Conservation (phyloP, 1,139 yeast genomes). For the Blastobotrys buckinghamii region DNA sequence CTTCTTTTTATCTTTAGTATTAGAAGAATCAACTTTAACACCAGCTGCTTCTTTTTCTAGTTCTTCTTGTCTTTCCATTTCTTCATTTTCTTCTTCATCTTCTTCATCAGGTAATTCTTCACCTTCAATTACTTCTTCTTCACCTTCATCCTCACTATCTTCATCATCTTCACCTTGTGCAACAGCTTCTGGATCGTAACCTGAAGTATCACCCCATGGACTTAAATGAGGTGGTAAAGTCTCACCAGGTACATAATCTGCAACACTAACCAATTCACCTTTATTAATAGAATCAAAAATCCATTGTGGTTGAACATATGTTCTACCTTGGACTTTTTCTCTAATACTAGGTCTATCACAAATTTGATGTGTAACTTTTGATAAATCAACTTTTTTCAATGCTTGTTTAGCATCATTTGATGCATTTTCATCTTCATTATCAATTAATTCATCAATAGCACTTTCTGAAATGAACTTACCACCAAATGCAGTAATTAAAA, state of each 20-base stretch:
- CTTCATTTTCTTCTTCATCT: constrained; percentile 35
- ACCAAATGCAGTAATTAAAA: constrained; percentile 80
- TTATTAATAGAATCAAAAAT: constrained; percentile 86
- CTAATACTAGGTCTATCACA: constrained; percentile 83
- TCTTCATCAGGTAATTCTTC: constrained; percentile 42
- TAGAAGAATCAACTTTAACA: constrained; percentile 49
- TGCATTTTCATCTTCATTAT: constrained; percentile 32
- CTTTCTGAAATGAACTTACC: constrained; percentile 84
- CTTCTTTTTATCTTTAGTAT: constrained; percentile 26
- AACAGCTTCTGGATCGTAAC: constrained; percentile 59
- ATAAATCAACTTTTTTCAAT: constrained; percentile 49
- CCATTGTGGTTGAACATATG: constrained; percentile 98
- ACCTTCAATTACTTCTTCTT: constrained; percentile 35
- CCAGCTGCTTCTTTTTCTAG: constrained; percentile 90
- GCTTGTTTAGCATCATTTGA: constrained; percentile 20
- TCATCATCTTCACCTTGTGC: constrained; percentile 42
- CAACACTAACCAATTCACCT: constrained; percentile 65
- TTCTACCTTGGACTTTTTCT: constrained; percentile 81
- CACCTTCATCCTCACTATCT: constrained; percentile 42
- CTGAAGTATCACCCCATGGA: constrained; percentile 98
- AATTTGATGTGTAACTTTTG: constrained; percentile 83
- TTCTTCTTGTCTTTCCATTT: constrained; percentile 66
- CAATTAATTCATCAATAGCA: constrained; percentile 66
- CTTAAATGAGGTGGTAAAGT: constrained; percentile 92
- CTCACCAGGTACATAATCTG: constrained; percentile 88